Conservation (phyloP, 805 yeast genomes). For the Ogataea minuta region DNA sequence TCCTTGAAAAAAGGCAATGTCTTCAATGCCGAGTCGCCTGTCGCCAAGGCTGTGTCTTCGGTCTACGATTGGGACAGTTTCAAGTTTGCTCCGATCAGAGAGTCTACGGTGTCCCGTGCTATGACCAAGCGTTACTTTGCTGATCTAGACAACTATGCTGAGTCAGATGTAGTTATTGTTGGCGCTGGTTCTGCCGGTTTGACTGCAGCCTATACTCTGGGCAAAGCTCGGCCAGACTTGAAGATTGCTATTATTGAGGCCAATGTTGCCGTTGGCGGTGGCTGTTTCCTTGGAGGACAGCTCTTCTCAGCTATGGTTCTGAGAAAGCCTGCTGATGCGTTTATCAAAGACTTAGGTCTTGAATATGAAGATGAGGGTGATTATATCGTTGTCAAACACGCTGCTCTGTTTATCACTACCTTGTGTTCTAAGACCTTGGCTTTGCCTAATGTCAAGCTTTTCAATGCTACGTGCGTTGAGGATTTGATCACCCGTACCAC, state of each 20-base stretch:
- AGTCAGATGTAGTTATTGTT: slow-evolving; percentile 68
- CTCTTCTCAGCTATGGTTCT: slow-evolving; percentile 74
- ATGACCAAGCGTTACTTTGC: slow-evolving; percentile 74
- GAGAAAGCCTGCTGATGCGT: slow-evolving; percentile 75
- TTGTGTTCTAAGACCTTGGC: slow-evolving; percentile 64
- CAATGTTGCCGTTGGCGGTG: slow-evolving; percentile 77
- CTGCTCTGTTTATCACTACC: slow-evolving; percentile 73
- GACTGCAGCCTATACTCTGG: slow-evolving; percentile 71
- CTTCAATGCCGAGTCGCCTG: slow-evolving; percentile 26
- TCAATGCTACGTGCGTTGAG: slow-evolving; percentile 80
- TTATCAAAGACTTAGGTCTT: slow-evolving; percentile 60
- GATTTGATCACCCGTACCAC: slow-evolving; percentile 73
- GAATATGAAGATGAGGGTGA: slow-evolving; percentile 79
- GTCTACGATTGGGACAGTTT: slow-evolving; percentile 62
- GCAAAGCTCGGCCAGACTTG: slow-evolving; percentile 71
- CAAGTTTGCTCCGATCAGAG: slow-evolving; percentile 70
- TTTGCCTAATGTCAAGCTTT: slow-evolving; percentile 72
- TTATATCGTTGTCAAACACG: slow-evolving; percentile 77
- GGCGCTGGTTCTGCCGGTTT: slow-evolving; percentile 81
- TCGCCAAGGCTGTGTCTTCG: slow-evolving; percentile 31
- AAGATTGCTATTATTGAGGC: slow-evolving; percentile 74
- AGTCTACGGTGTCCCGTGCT: slow-evolving; percentile 76
- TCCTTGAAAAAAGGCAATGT: slow-evolving; percentile 25
- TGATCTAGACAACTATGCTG: slow-evolving; percentile 72
- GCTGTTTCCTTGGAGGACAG: slow-evolving; percentile 77